Percentiles rank a stretch among this genome's conserved stretches.
Evolutionary conservation across 2,329 filamentous ascomycete species (phyloP).

Genomic region (Arthrobotrys sphaeroides): DNA sequence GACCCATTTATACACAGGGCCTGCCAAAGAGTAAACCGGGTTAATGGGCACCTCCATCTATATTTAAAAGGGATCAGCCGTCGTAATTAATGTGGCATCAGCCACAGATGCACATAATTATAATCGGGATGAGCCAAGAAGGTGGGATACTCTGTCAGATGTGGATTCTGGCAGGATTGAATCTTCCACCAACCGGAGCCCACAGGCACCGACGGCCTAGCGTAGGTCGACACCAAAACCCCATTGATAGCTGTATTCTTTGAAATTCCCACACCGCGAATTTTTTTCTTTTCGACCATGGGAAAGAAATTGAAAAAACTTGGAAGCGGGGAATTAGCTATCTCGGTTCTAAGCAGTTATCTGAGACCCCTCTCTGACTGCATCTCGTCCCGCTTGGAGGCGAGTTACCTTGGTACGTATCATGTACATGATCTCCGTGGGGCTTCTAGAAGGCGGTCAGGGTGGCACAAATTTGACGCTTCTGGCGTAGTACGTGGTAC

Average conservation of each 20-base stretch:
- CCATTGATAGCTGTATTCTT: conserved; percentile 2
- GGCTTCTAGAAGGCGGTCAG: background rate
- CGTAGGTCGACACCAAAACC: conserved; percentile 9
- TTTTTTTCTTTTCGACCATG: background rate
- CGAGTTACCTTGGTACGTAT: conserved; percentile 36
- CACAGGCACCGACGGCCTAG: background rate
- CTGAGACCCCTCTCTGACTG: conserved; percentile 8
- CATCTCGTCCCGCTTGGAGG: conserved; percentile 22
- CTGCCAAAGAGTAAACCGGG: conserved; percentile 1
- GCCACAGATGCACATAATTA: conserved; percentile 12
- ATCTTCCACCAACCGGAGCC: conserved; percentile 51
- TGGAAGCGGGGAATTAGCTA: conserved; percentile 29
- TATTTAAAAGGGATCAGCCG: conserved; percentile 20
- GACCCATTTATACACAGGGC: conserved; percentile 18
- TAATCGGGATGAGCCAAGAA: conserved; percentile 10
- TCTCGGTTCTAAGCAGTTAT: conserved; percentile 26
- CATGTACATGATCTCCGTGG: conserved; percentile 6
- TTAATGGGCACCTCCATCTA: conserved; percentile 23
- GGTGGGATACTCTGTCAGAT: conserved; percentile 8
- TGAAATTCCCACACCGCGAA: conserved; percentile 18
- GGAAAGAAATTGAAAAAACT: conserved; percentile 6
- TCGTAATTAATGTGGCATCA: conserved; percentile 15
- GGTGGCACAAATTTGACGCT: background rate
- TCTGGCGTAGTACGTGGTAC: background rate
- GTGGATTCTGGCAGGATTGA: conserved; percentile 16